Evolutionary conservation across 805 yeast genomes (phyloP), one percentile per base, ranked within the genome.

Genomic region (Danielozyma ontarioensis): DNA sequence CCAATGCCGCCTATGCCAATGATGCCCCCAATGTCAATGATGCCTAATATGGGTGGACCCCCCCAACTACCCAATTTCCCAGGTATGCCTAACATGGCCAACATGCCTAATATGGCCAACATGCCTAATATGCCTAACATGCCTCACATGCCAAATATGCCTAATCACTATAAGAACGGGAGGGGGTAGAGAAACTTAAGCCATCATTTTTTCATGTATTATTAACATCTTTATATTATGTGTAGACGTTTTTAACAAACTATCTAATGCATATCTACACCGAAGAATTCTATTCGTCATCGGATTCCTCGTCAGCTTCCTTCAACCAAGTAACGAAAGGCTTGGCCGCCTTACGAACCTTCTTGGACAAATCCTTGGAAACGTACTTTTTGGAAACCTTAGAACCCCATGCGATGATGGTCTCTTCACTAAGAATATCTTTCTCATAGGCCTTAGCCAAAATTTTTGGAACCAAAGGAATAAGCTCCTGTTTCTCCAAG

Each of bases 271-370:
- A 13, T n/a, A n/a, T n/a, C n/a, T n/a, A n/a, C n/a, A n/a, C n/a
- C n/a, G n/a, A n/a, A n/a, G n/a, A n/a, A n/a, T n/a, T n/a, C 19
- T 70, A 76, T 44, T 79, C 86, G 30, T 77, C 82, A 45, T 78
- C 84, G 44, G 74, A 72, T 44, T 81, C 90, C 57, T 79, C 82
- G 48, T 87, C 96, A 40, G 98, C 97, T 61, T 84, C 89, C 55
- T 87, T 81, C 46, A 93, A 76, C 98, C 98, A 93, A 46, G 83
- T 79, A 44, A 93, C 68, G 66, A 93, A 93, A 19, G 97, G 95
- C 65, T 88, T 89, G 40, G 97, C 97, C 29, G 96, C 93, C 64
- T 80, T 85, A 64, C 96, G 84, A 32, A 89, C 95, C 74, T 85
- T 90, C 70, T 90, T 90, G 33, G 94, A 82, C 22, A 79, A 72